Percentiles rank a stretch among this genome's conserved stretches.
Evolutionary conservation across 2,329 filamentous ascomycete genomes (phyloP).

Genomic region (Nemania sp.): DNA sequence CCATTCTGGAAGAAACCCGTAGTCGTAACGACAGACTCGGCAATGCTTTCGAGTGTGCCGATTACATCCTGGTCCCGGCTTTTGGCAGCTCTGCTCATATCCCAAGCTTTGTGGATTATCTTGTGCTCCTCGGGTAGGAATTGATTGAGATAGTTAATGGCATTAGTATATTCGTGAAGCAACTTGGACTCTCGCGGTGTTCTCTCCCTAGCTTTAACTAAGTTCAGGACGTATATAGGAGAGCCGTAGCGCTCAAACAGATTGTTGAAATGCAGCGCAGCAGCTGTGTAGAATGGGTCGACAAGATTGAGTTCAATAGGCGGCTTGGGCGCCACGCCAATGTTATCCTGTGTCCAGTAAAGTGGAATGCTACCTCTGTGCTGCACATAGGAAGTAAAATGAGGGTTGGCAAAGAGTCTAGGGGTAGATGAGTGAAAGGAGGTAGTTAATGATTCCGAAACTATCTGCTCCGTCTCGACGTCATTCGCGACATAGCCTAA

Average conservation of each 20-base stretch:
- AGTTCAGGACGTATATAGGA: constrained; percentile 89
- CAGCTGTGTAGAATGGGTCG: constrained; percentile 94
- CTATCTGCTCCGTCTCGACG: constrained; percentile 98
- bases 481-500: constrained; percentile 97
- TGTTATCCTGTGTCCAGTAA: constrained; percentile 97
- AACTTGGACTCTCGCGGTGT: constrained; percentile 93
- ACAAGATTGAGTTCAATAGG: constrained; percentile 96
- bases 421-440: constrained; percentile 94
- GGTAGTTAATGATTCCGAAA: constrained; percentile 92
- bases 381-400: constrained; percentile 96
- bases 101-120: constrained; percentile 95
- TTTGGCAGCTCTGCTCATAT: constrained; percentile 97
- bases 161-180: constrained; percentile 85
- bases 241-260: constrained; percentile 93
- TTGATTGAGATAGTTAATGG: constrained; percentile 93
- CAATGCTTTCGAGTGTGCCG: constrained; percentile 87
- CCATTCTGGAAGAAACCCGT: constrained; percentile 98
- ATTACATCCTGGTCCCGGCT: constrained; percentile 94
- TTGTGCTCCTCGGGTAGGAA: constrained; percentile 86
- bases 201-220: constrained; percentile 90
- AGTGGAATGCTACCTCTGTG: constrained; percentile 96
- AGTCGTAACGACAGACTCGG: constrained; percentile 83
- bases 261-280: constrained; percentile 94
- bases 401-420: constrained; percentile 85
- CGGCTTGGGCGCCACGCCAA: constrained; percentile 94